phyloP scores from a whole-genome alignment of 768 basidiomycete genomes.

The Cyathus striatus region DNA sequence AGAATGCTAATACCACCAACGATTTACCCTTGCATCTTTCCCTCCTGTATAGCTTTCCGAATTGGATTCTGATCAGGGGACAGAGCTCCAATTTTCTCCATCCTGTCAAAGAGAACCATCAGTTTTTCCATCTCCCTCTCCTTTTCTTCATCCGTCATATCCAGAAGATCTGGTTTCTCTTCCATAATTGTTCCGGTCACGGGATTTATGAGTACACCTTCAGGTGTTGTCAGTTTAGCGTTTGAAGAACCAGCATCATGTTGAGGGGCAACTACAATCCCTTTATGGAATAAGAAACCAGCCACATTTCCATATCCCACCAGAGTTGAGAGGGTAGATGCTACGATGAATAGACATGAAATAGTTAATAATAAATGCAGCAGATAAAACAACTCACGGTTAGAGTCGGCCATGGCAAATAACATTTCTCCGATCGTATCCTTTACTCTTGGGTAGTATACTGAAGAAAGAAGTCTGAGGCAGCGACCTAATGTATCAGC shows the following conservation, averaged over 20 bases:
- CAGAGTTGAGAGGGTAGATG: constrained; percentile 65
- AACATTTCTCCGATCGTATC: constrained; percentile 83
- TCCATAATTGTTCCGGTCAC: constrained; percentile 74
- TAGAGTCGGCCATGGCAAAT: constrained; percentile 75
- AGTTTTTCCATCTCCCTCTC: constrained; percentile 89
- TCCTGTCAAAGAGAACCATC: constrained; percentile 85
- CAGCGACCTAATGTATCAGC: constrained; percentile 73
- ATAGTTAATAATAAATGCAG: too few relatives aligned
- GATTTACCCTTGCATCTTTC: constrained; percentile 17
- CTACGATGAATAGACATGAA: constrained; percentile 22
- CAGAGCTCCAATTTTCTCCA: constrained; percentile 73
- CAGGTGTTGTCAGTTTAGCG: constrained; percentile 25
- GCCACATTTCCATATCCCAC: constrained; percentile 96
- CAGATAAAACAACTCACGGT: constrained; percentile 33
- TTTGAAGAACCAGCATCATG: constrained; percentile 20
- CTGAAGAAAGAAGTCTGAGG: constrained; percentile 67
- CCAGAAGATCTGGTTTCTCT: constrained; percentile 28
- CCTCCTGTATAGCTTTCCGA: constrained; percentile 56
- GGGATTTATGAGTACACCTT: constrained; percentile 61
- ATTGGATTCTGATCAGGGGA: constrained; percentile 66
- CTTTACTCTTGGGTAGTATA: constrained; percentile 71
- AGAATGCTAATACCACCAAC: too few relatives aligned
- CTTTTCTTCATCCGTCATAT: constrained; percentile 96
- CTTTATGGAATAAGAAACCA: constrained; percentile 90
- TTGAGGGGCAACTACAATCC: constrained; percentile 63